Evolutionary conservation across 1,139 yeast genomes (phyloP).

Genomic region (Kurtzmaniella quercitrusa): DNA sequence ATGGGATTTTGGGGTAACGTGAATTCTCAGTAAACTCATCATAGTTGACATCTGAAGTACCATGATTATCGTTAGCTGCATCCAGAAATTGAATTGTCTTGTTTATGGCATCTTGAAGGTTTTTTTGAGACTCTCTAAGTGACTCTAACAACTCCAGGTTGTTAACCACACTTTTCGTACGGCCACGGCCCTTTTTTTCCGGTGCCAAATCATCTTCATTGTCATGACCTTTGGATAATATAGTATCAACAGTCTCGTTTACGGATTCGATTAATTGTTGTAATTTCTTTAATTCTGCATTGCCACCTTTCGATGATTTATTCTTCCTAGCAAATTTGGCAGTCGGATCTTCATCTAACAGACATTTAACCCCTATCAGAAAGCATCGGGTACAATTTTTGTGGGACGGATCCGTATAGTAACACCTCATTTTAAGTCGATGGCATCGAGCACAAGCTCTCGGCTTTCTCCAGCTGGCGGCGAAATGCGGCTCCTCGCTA

Average conservation of each 20-base stretch:
- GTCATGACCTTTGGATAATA: neutral
- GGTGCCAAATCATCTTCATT: neutral
- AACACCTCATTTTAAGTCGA: constrained; percentile 52
- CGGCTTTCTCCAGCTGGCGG: constrained; percentile 38
- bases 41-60: too few species aligned
- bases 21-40: constrained; percentile 4
- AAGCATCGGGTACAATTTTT: constrained; percentile 46
- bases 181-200: neutral
- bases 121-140: neutral
- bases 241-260: neutral
- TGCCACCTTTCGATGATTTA: constrained; percentile 1
- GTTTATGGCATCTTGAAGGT: neutral
- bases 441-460: constrained; percentile 59
- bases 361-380: constrained; percentile 41
- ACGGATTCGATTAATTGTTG: constrained; percentile 13
- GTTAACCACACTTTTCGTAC: neutral
- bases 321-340: constrained; percentile 25
- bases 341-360: constrained; percentile 47
- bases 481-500: constrained; percentile 16
- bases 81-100: neutral
- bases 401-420: constrained; percentile 43
- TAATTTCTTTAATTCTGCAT: constrained; percentile 15
- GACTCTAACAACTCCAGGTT: neutral
- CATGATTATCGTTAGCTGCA: too few species aligned
- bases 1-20: constrained; percentile 5